phyloP scores from a whole-genome alignment of 23 red algal genomes.

The Gracilariopsis chorda region DNA sequence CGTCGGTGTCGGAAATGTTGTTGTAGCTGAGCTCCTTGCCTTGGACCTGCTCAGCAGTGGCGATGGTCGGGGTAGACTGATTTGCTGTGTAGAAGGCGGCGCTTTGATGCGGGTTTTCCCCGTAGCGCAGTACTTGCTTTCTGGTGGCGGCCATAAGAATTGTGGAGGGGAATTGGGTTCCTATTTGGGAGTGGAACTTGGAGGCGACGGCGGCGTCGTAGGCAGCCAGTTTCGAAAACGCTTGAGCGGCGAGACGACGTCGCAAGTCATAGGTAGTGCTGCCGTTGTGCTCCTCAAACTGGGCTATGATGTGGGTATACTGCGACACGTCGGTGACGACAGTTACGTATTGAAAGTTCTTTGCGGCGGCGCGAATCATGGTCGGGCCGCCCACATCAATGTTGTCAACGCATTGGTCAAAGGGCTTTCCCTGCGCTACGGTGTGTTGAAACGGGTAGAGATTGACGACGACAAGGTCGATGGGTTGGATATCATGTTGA shows the following conservation, averaged over 20 bases:
- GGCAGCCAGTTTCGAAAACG: slow-evolving; percentile 70
- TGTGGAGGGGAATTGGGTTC: slow-evolving; percentile 46
- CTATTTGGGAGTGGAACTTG: slow-evolving; percentile 62
- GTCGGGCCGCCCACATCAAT: slow-evolving; percentile 93
- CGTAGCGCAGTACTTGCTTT: slow-evolving; percentile 95
- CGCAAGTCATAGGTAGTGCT: slow-evolving; percentile 56
- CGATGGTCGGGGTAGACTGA: slow-evolving; percentile 34
- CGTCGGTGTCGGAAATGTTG: slow-evolving; percentile 97
- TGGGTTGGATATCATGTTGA: slow-evolving; percentile 62
- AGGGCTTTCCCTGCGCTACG: slow-evolving; percentile 48
- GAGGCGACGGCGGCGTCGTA: slow-evolving; percentile 88
- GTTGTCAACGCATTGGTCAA: slow-evolving; percentile 88
- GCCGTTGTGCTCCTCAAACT: slow-evolving; percentile 81
- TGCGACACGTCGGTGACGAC: slow-evolving; percentile 88
- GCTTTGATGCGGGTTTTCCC: slow-evolving; percentile 96
- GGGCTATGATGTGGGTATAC: slow-evolving; percentile 78
- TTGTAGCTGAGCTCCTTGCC: slow-evolving; percentile 99
- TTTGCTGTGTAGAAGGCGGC: slow-evolving; percentile 81
- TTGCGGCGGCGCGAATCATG: slow-evolving; percentile 92
- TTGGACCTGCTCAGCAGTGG: slow-evolving; percentile 87
- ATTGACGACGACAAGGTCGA: slow-evolving; percentile 94
- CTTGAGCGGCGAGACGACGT: slow-evolving; percentile 58
- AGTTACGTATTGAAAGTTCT: slow-evolving; percentile 86
- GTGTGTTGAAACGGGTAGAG: slow-evolving; percentile 94
- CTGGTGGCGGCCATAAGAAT: slow-evolving; percentile 54